A percentile compares a stretch with the other conserved stretches of the same genome.
These are phyloP conservation scores for Penicillium sp. DNA, from an alignment of 2,329 filamentous ascomycete species.

Conservation along the genomic window DNA sequence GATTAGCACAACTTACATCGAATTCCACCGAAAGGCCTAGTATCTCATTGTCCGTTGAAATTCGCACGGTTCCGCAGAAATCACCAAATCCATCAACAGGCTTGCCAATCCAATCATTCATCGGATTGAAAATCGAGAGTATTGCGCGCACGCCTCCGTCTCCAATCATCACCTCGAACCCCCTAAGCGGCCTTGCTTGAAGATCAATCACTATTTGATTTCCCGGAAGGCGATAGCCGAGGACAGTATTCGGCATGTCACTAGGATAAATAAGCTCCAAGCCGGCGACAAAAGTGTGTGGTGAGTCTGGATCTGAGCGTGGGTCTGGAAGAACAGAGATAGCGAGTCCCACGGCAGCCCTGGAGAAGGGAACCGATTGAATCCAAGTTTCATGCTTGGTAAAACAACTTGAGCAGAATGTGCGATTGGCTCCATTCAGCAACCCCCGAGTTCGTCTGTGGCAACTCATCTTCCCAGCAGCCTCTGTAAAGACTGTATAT, in stretches of 20 bases:
- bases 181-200: background rate
- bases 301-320: background rate
- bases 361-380: background rate
- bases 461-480: background rate
- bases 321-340: background rate
- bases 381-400: background rate
- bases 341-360: background rate
- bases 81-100: background rate
- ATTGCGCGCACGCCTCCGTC: background rate
- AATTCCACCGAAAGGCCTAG: background rate
- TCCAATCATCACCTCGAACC: background rate
- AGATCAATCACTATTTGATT: background rate
- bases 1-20: background rate
- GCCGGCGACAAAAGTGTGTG: background rate
- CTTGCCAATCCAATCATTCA: background rate
- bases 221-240: background rate
- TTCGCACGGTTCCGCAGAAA: too few species aligned
- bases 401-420: background rate
- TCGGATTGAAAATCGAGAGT: background rate
- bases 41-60: background rate
- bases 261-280: background rate
- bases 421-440: too few species aligned
- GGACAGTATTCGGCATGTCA: background rate
- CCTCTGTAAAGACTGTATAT: background rate
- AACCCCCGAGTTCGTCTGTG: too few species aligned